Percentiles rank a stretch among this genome's conserved stretches.
Conservation (phyloP, 108 stramenopile genomes). For the Chaetoceros muelleri region DNA sequence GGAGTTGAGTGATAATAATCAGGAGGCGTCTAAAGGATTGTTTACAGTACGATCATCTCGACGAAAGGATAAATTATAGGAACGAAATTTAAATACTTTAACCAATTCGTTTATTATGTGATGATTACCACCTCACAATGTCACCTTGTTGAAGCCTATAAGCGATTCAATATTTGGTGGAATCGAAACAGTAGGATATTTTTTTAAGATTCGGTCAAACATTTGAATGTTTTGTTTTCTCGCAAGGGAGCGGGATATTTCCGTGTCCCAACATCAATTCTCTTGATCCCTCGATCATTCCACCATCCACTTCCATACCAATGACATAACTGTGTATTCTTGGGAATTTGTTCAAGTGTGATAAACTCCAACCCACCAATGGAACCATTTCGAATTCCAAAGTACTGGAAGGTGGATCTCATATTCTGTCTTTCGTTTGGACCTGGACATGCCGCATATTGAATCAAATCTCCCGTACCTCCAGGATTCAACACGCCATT, state of each 20-base stretch:
- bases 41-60: no score
- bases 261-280: slow-evolving; percentile 43
- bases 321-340: slow-evolving; percentile 49
- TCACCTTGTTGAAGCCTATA: no score
- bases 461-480: slow-evolving; percentile 42
- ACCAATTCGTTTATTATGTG: no score
- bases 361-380: slow-evolving; percentile 51
- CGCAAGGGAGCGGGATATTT: slow-evolving; percentile 48
- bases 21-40: no score
- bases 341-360: slow-evolving; percentile 34
- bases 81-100: no score
- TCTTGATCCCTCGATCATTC: slow-evolving; percentile 31
- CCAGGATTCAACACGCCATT: slow-evolving; percentile 57
- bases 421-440: slow-evolving; percentile 51
- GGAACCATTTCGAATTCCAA: slow-evolving; percentile 39
- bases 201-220: no score
- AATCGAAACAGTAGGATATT: no score
- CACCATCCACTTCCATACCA: slow-evolving; percentile 67
- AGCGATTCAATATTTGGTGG: no score
- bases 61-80: no score
- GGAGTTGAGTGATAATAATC: no score
- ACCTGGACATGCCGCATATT: slow-evolving; percentile 55
- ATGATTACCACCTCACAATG: no score
- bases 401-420: slow-evolving; percentile 57
- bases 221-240: no score